These are phyloP conservation scores for Coemansia sp. DNA, from an alignment of 192 early-diverging fungal genomes.

Conservation along the genomic window DNA sequence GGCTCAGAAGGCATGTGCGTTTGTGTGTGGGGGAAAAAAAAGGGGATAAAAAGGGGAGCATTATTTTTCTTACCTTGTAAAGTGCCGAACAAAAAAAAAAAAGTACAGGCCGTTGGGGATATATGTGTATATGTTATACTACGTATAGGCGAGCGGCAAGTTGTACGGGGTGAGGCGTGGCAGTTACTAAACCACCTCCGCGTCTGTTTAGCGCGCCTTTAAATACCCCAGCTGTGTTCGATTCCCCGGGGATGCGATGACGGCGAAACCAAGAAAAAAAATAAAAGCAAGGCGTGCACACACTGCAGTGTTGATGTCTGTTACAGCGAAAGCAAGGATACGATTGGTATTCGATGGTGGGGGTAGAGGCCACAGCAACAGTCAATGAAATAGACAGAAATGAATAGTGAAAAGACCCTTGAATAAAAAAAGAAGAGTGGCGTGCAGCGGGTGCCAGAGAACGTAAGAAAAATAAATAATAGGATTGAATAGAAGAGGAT, in stretches of 20 bases:
- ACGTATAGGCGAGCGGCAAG: conserved; percentile 1
- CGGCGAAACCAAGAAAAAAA: neutral
- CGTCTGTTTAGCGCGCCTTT: conserved; percentile 4
- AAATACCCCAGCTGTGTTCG: conserved; percentile 3
- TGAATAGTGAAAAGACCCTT: neutral
- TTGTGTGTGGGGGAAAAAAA: neutral
- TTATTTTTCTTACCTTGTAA: neutral
- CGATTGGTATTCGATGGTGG: neutral
- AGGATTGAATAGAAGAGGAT: neutral
- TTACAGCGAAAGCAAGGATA: neutral
- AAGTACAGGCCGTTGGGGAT: neutral
- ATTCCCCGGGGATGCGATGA: neutral
- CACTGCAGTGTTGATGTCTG: conserved; percentile 3
- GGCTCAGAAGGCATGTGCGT: neutral
- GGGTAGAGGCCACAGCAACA: neutral
- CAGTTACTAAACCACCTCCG: conserved; percentile 3
- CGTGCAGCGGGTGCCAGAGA: conserved; percentile 1
- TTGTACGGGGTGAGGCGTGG: neutral
- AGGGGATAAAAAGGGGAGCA: conserved; percentile 1
- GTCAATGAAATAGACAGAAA: neutral
- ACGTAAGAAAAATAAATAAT: neutral
- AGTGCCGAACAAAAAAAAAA: neutral
- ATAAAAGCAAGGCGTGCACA: conserved; percentile 5
- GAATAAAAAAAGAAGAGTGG: neutral
- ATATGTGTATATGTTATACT: neutral